Base-by-base conservation (phyloP, 2,329 filamentous ascomycete species). In the Cladosporium sp. region DNA sequence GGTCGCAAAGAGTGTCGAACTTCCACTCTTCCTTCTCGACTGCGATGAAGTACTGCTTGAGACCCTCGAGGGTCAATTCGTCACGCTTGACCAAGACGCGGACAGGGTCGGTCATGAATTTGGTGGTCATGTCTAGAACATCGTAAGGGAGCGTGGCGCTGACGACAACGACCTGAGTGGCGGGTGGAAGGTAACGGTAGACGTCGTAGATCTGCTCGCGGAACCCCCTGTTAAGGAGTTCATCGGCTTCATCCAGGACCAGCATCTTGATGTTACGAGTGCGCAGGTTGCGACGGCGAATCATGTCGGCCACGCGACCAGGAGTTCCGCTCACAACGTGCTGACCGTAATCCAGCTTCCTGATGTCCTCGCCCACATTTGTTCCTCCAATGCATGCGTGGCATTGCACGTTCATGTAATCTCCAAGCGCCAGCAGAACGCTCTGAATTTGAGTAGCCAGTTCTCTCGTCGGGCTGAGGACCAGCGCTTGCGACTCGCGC, bases 11-110 rank as follows among this genome's bases (percentile, higher is more conserved):
- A 56, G 93, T 99, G 75, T 99, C 93, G 61, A 99, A 86, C 80
- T 99, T 99, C 93, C 93, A 99, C 71, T 99, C 93, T 75, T 99
- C 93, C 83, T 99, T 97, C 82, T 99, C 93, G 55, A 99, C 93
- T 54, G 93, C 93, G 76, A 99, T 97, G 80, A 96, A 99, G 80
- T 96, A 99, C 75, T 99, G 93, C 84, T 99, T 99, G 72, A 99
- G 95, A 89, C 93, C 93, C 79, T 99, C 93, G 54, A 99, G 89
- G 69, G 93, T 99, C 74, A 99, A 86, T 74, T 99, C 93, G 70
- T 95, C 92, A 84, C 96, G 96, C 88, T 99, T 99, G 77, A 99
- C 93, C 64, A 99, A 83, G 70, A 99, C 97, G 70, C 93, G 91
- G 74, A 99, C 88, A 63, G 93, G 93, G 77, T 99, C 93, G 67